Base-by-base conservation (phyloP, 768 basidiomycete species). In the Psilocybe subaeruginosa region DNA sequence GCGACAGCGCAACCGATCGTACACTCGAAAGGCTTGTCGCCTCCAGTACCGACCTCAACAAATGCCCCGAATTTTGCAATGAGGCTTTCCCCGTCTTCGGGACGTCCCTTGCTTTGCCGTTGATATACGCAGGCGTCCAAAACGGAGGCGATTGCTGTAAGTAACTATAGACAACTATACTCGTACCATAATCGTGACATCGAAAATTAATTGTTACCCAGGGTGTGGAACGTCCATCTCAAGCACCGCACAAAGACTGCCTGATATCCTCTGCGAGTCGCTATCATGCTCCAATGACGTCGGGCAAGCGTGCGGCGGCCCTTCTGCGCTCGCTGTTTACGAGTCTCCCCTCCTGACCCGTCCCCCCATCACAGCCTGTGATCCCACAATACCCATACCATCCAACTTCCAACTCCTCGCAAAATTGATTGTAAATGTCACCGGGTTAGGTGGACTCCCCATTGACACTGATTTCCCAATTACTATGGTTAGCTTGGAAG, bases 221-320 rank as follows among this genome's bases (percentile, higher is more conserved):
- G 59, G 59, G 59, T 60, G 59, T 35, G 59, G 59, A 3, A 46
- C 59, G 8, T 47, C 59, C n/a, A 4, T 60, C 30, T 17, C 59
- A 2, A 33, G 8, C n/a, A 37, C 41, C 0, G 51, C 53, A 5
- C 48, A 57, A 31, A 55, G 58, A 17, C 48, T 64, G 27, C 63
- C 63, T 17, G 63, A 64, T 49, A 64, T 64, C 29, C 58, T 58
- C 11, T 64, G 63, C 33, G 63, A 62, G 47, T 59, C 61, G 4
- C 61, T 58, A 41, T 59, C 51, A 29, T 62, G 64, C 48, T 46
- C 43, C 16, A 55, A 31, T 12, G 58, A 56, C 16, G 37, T 50
- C 31, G 51, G 45, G 14, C 50, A 65, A n/a, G 64, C 60, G 6
- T 64, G 63, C 29, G 63, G 63, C 16, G 63, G 63, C 1, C 31